Evolutionary conservation across 2,329 filamentous ascomycete genomes (phyloP), one percentile per base, ranked within the genome.

Genomic region (Fusarium aywerte): DNA sequence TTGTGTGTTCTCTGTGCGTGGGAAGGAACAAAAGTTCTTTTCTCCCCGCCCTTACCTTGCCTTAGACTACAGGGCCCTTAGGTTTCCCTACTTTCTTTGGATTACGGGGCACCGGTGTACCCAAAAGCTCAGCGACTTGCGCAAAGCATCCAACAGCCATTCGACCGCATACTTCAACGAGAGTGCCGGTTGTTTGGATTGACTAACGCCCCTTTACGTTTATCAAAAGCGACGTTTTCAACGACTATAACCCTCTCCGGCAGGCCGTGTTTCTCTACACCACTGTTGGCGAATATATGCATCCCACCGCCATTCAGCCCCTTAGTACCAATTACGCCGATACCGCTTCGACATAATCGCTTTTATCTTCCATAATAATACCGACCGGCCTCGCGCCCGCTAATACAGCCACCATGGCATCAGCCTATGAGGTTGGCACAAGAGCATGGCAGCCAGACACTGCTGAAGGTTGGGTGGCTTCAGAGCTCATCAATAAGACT

Each of bases 381-480:
- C 48, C 47, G 25, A 67, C 71, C 65, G 71, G 65, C 72, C 61
- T 69, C 61, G 65, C 65, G 68, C 70, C 69, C 54, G 70, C 72
- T 68, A 52, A 65, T 64, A 73, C 56, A 60, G 72, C 73, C 78
- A 79, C 77, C 81, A 97, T 97, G 94, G 92, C 93, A 84, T 92
- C 96, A 81, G 92, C 88, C 78, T 98, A 96, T 83, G 94, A 98
- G 85, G 89, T 97, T 77, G 96, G 95, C 77, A 98, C 95, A 76
- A 90, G 93, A 87, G 96, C 94, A 78, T 99, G 96, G 96, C 96
- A 98, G 87, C 94, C 96, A 74, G 96, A 99, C 84, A 84, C 88
- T 79, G 92, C 92, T 65, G 95, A 99, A 81, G 96, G 96, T 82
- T 99, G 96, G 95, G 89, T 99, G 79, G 92, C 94, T 77, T 97